Base-by-base conservation (phyloP, 2,329 filamentous ascomycete genomes). In the Geosmithia putterillii region DNA sequence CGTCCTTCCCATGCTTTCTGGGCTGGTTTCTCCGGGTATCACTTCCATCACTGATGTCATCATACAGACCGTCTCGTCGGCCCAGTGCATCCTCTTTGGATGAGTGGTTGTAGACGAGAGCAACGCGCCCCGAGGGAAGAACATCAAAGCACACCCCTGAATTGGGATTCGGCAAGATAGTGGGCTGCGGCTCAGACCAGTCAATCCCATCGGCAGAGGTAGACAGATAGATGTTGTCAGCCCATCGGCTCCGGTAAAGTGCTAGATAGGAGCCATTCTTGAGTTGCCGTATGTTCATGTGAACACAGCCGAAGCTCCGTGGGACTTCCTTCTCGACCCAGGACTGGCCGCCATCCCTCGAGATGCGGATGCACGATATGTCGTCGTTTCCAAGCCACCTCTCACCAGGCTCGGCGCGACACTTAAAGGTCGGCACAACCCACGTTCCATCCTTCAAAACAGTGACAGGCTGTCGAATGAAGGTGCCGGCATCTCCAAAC, bases 381-480 rank as follows among this genome's bases (percentile, higher is more conserved):
- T 69, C 66, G 37, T 69, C 61, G 32, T 59, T 67, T 1, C 66
- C 66, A 2, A 67, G 57, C 66, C 66, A 69, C 14, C 64, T 51
- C 4, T 61, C 58, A 0, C 64, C 65, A 0, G 58, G 54, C 2
- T 59, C 56, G 0, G 59, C 58, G 4, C 65, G 58, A 41, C 65
- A 69, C 47, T 66, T 61, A 47, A 65, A 69, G 2, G 64, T 59
- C 2, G 66, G 65, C 6, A 69, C 46, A 0, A 63, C 54, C 64
- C 66, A 67, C 0, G 61, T 56, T 0, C 60, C 60, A 14, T 65
- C 56, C 0, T 50, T 32, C 1, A 66, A 54, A 0, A 67, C 51
- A 0, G 59, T 49, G 1, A 68, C 45, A 0, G 66, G 66, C 37
- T 69, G 66, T 4, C 65, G 54, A 7, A 66, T 61, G 18, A 69